Percentiles rank a stretch among this genome's conserved stretches.
These are phyloP conservation scores for Fusarium floridanum DNA, from an alignment of 2,329 filamentous ascomycete species.

Conservation along the genomic window DNA sequence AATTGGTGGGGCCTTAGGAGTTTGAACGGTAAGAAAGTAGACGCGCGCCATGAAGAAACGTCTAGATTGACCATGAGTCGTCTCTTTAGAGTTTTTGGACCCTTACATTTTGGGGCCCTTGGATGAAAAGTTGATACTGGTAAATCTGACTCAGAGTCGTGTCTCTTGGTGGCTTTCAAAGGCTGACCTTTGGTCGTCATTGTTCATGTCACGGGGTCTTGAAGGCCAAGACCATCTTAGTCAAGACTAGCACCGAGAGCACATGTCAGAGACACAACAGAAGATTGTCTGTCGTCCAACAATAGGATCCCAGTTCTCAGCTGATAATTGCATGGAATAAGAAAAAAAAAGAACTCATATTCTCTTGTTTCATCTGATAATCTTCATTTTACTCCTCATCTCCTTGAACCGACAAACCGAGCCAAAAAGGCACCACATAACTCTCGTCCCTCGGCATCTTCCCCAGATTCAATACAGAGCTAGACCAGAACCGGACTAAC, in stretches of 20 bases:
- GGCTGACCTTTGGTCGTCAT: slow-evolving; percentile 9
- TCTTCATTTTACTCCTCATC: not conserved
- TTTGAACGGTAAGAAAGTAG: not conserved
- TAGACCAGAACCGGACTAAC: slow-evolving; percentile 27
- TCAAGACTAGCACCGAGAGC: slow-evolving; percentile 27
- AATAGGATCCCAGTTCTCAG: not conserved
- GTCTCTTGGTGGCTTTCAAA: not conserved
- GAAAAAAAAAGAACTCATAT: not conserved
- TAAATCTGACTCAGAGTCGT: not conserved
- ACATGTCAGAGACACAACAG: slow-evolving; percentile 28
- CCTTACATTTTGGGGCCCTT: not conserved
- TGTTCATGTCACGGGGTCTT: slow-evolving; percentile 31
- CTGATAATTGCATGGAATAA: not conserved
- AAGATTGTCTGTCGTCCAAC: not conserved
- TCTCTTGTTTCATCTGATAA: slow-evolving; percentile 5
- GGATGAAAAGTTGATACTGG: not conserved
- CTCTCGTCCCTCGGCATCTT: slow-evolving; percentile 45
- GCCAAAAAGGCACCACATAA: slow-evolving; percentile 9
- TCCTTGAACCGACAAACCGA: not conserved
- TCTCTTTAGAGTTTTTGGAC: not conserved
- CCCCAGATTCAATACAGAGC: slow-evolving; percentile 41
- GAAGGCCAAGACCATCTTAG: slow-evolving; percentile 7
- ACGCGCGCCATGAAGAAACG: not conserved
- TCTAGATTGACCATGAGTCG: not conserved
- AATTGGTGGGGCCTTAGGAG: not conserved